Evolutionary conservation across 225 moss, liverwort and hornwort genomes (phyloP).

Genomic region (Antitrichia curtipendula): DNA sequence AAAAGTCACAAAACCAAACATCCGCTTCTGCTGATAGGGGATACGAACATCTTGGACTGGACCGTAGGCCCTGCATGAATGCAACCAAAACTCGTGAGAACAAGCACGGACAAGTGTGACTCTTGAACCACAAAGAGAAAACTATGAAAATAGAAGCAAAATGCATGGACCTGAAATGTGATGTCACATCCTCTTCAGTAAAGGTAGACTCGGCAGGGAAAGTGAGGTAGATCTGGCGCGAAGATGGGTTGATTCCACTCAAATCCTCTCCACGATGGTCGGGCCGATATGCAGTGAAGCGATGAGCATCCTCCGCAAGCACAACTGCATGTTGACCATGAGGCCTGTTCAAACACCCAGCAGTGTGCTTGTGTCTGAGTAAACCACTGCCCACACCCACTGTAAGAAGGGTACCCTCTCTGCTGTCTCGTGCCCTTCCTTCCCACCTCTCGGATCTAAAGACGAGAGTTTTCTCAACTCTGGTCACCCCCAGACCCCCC

Average conservation of each 20-base stretch:
- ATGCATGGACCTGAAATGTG: constrained; percentile 70
- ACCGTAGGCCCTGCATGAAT: constrained; percentile 76
- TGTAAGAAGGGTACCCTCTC: constrained; percentile 96
- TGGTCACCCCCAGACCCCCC: background rate
- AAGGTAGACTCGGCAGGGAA: constrained; percentile 97
- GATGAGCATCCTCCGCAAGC: constrained; percentile 99
- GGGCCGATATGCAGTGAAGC: constrained; percentile 86
- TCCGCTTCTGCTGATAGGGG: constrained; percentile 94
- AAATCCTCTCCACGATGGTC: constrained; percentile 89
- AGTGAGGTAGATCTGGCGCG: constrained; percentile 96
- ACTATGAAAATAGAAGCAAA: background rate
- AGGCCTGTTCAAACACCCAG: constrained; percentile 99
- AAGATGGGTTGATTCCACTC: constrained; percentile 93
- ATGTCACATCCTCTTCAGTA: constrained; percentile 92
- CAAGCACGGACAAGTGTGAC: background rate
- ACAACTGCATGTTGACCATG: constrained; percentile 99
- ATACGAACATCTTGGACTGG: constrained; percentile 96
- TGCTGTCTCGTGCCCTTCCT: constrained; percentile 48
- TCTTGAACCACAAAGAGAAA: background rate
- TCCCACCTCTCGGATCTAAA: constrained; percentile 46
- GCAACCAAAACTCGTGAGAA: background rate
- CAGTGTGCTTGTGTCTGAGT: constrained; percentile 99
- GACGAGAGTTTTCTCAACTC: background rate
- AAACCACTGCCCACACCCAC: constrained; percentile 96
- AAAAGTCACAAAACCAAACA: constrained; percentile 99